Conservation (phyloP, 164 flowering plant species). For the Vitis rotundifolia region DNA sequence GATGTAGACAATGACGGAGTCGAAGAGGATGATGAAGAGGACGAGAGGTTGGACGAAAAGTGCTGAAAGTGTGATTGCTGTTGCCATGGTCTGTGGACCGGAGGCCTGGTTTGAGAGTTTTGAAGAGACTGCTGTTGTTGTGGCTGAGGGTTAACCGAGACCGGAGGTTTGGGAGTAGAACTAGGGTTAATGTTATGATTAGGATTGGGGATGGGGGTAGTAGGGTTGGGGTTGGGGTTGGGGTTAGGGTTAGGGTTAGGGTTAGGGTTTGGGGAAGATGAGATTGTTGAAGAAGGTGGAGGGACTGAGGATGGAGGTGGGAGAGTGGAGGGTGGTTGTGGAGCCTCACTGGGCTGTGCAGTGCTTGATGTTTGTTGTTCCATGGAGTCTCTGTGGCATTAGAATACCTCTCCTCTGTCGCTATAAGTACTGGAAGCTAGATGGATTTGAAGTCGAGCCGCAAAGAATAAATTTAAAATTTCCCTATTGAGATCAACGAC, state of each 20-base stretch:
- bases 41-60: conserved; percentile 23
- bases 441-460: too few relatives aligned
- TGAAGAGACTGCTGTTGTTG: conserved; percentile 7
- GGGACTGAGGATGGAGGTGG: conserved; percentile 9
- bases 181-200: too few relatives aligned
- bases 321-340: conserved; percentile 11
- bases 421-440: too few relatives aligned
- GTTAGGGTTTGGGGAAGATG: conserved; percentile 15
- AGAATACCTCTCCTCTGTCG: too few relatives aligned
- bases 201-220: background rate
- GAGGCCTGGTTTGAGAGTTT: conserved; percentile 24
- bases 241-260: conserved; percentile 32
- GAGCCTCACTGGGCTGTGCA: background rate
- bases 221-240: conserved; percentile 13
- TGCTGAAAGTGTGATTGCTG: conserved; percentile 28
- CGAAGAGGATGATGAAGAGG: conserved; percentile 9
- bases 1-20: conserved; percentile 3
- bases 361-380: too few relatives aligned
- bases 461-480: too few relatives aligned
- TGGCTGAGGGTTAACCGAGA: background rate
- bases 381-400: too few relatives aligned
- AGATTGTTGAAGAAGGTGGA: conserved; percentile 9
- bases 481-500: too few relatives aligned
- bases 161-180: too few relatives aligned
- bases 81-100: conserved; percentile 36